Conservation (phyloP, 176 grass and related monocot species). For the Alloteropsis semialata region DNA sequence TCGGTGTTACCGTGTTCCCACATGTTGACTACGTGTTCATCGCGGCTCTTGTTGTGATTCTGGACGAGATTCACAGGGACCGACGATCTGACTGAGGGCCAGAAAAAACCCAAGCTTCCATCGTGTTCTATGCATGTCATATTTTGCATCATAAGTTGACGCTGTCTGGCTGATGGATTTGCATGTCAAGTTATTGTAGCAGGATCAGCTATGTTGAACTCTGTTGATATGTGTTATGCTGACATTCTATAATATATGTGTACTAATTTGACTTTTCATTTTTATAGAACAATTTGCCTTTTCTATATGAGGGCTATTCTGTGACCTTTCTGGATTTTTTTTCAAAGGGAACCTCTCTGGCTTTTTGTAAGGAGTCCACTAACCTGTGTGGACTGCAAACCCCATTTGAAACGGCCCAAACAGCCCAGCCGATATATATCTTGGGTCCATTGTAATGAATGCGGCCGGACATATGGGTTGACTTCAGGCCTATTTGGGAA, state of each 20-base stretch:
- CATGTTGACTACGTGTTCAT: conserved; percentile 63
- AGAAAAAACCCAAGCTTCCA: background rate
- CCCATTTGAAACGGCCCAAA: too few species aligned
- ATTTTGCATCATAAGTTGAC: background rate
- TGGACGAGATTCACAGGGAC: conserved; percentile 62
- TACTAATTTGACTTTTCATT: too few species aligned
- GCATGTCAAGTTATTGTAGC: background rate
- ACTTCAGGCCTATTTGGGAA: too few species aligned
- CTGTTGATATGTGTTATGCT: background rate
- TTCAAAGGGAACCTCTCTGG: too few species aligned
- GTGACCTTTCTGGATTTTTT: too few species aligned
- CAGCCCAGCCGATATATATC: too few species aligned
- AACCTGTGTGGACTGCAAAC: too few species aligned
- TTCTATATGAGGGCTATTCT: too few species aligned
- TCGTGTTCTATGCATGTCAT: background rate
- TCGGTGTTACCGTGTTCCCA: conserved; percentile 50
- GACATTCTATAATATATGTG: background rate
- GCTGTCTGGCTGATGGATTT: background rate
- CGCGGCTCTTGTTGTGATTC: conserved; percentile 58
- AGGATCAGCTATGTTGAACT: background rate
- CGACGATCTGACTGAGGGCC: background rate
- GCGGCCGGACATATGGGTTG: too few species aligned
- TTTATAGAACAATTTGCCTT: too few species aligned
- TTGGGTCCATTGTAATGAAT: too few species aligned
- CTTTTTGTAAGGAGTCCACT: too few species aligned